phyloP scores from a whole-genome alignment of 768 basidiomycete genomes.

The Solioccasus polychromus region DNA sequence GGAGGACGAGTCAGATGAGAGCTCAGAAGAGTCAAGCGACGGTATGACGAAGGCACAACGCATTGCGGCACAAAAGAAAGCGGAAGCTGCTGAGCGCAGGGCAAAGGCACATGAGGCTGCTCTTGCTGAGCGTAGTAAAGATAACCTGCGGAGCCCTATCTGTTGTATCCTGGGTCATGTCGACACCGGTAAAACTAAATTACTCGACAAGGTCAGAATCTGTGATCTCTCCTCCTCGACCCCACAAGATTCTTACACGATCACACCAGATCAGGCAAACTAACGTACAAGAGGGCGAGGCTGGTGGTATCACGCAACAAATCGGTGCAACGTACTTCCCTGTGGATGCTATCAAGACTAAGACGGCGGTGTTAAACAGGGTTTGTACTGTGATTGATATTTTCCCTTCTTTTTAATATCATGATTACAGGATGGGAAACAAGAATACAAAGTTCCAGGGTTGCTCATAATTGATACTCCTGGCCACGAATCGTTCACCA shows the following conservation, averaged over 20 bases:
- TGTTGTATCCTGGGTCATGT: slow-evolving; percentile 99
- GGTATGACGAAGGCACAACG: slow-evolving; percentile 68
- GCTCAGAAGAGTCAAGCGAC: slow-evolving; percentile 48
- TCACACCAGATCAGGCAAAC: slow-evolving; percentile 90
- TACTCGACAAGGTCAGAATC: slow-evolving; percentile 82
- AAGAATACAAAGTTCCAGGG: slow-evolving; percentile 97
- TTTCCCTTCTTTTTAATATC: slow-evolving; percentile 8
- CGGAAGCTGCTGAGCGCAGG: slow-evolving; percentile 77
- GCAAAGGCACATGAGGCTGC: slow-evolving; percentile 82
- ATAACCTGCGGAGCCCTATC: slow-evolving; percentile 92
- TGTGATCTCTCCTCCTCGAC: not conserved
- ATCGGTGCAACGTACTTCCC: slow-evolving; percentile 99
- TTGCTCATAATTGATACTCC: slow-evolving; percentile 96
- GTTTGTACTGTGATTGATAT: slow-evolving; percentile 35
- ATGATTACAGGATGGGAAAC: slow-evolving; percentile 58
- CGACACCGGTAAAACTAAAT: slow-evolving; percentile 98
- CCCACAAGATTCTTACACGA: slow-evolving; percentile 6
- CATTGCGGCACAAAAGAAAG: slow-evolving; percentile 68
- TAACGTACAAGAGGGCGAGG: slow-evolving; percentile 98
- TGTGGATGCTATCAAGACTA: slow-evolving; percentile 86
- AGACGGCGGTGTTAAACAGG: slow-evolving; percentile 92
- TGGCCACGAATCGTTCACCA: slow-evolving; percentile 99
- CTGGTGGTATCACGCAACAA: slow-evolving; percentile 99
- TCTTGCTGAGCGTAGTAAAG: slow-evolving; percentile 80
- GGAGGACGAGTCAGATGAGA: slow-evolving; percentile 47